Conservation (phyloP, 768 basidiomycete genomes). For the Trametes gibbosa region DNA sequence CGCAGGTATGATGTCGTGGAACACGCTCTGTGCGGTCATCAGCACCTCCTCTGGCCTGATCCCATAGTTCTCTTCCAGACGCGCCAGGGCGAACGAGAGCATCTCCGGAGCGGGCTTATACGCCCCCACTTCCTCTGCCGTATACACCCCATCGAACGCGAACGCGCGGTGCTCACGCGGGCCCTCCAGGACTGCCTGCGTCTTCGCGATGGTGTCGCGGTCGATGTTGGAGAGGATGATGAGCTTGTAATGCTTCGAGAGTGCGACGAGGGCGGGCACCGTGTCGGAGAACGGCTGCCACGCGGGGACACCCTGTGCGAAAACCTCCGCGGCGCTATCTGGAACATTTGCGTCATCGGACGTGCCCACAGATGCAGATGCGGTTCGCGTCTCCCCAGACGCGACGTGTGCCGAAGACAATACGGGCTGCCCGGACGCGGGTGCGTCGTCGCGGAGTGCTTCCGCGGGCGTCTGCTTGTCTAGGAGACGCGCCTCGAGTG, state of each 20-base stretch:
- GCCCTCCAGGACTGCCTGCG: conserved; percentile 49
- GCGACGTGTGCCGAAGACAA: conserved; percentile 3
- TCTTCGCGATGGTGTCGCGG: conserved; percentile 55
- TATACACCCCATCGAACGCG: conserved; percentile 63
- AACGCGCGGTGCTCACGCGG: conserved; percentile 35
- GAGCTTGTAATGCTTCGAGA: conserved; percentile 64
- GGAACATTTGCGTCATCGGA: conserved; percentile 4
- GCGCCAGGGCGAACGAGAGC: conserved; percentile 48
- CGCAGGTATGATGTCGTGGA: conserved; percentile 66
- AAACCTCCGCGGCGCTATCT: conserved; percentile 37
- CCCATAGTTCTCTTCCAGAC: conserved; percentile 30
- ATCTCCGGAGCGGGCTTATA: conserved; percentile 68
- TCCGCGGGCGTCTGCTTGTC: conserved; percentile 16
- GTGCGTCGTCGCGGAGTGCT: conserved; percentile 23
- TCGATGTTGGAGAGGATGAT: conserved; percentile 79
- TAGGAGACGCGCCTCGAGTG: conserved; percentile 34
- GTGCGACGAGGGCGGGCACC: conserved; percentile 51
- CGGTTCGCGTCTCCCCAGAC: neutral
- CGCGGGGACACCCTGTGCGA: conserved; percentile 55
- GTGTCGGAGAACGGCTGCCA: conserved; percentile 75
- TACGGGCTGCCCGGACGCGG: conserved; percentile 32
- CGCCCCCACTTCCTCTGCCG: conserved; percentile 69
- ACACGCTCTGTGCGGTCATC: conserved; percentile 64
- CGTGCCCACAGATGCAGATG: conserved; percentile 14
- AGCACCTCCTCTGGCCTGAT: conserved; percentile 48